These are phyloP conservation scores for Symbiodinium pilosum DNA, from an alignment of 73 alveolate genomes.

Conservation along the genomic window DNA sequence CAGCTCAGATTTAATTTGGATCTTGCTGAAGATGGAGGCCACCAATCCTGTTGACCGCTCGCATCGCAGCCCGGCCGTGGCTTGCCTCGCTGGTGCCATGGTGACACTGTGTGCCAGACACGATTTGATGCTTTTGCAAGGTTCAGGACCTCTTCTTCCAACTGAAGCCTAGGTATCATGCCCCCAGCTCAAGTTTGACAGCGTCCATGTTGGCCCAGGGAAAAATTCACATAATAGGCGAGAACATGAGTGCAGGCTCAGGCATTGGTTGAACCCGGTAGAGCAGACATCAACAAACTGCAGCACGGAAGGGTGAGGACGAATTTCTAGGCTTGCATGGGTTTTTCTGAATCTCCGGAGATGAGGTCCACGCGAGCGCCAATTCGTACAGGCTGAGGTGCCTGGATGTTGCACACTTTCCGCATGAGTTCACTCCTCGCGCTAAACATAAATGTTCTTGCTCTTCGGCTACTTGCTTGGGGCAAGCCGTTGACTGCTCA, in stretches of 20 bases:
- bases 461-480: no score
- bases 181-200: not conserved
- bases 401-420: not conserved
- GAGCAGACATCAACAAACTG: no score
- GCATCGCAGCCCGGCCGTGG: slow-evolving; percentile 62
- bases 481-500: no score
- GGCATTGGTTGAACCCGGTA: no score
- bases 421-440: not conserved
- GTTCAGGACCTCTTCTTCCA: slow-evolving; percentile 43
- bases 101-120: not conserved
- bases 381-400: slow-evolving; percentile 22
- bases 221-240: no score
- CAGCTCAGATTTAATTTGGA: no score
- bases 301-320: no score
- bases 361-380: slow-evolving; percentile 47
- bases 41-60: slow-evolving; percentile 27
- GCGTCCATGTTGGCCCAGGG: not conserved
- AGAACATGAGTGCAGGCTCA: no score
- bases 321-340: no score
- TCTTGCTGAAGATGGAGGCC: not conserved
- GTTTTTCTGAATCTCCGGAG: not conserved
- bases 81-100: not conserved
- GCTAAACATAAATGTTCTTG: not conserved
- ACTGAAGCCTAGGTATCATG: slow-evolving; percentile 50
- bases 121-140: not conserved